Percentiles rank a stretch among this genome's conserved stretches.
phyloP scores from a whole-genome alignment of 305 asterid genomes.

The Vinca major region DNA sequence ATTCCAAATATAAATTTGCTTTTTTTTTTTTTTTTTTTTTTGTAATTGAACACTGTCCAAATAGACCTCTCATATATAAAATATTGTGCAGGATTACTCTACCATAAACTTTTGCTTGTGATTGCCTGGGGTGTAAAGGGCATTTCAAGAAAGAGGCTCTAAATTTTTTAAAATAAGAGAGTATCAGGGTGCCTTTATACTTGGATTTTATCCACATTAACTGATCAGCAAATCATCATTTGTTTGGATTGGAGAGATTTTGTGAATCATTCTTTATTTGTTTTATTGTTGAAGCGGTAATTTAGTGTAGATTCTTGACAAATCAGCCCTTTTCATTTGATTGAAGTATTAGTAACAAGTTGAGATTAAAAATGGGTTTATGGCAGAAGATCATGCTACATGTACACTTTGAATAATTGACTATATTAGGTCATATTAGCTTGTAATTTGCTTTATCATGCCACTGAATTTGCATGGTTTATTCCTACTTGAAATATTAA shows the following conservation, averaged over 20 bases:
- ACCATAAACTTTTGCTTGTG: not conserved
- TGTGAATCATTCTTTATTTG: slow-evolving; percentile 2
- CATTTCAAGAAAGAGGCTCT: not conserved
- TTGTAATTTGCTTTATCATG: not conserved
- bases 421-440: not conserved
- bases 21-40: too few relatives aligned
- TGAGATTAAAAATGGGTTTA: not conserved
- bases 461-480: not conserved
- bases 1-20: too few relatives aligned
- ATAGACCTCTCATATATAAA: too few relatives aligned
- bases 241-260: not conserved
- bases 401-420: slow-evolving; percentile 1
- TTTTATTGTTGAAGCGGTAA: not conserved
- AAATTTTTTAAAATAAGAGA: too few relatives aligned
- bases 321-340: not conserved
- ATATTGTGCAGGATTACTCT: too few relatives aligned
- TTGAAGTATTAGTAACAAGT: not conserved
- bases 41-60: too few relatives aligned
- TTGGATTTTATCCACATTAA: too few relatives aligned
- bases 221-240: not conserved
- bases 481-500: not conserved
- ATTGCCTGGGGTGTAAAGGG: not conserved
- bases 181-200: too few relatives aligned
- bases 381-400: not conserved
- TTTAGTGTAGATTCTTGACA: not conserved